Percentiles rank a stretch among this genome's conserved stretches.
These are phyloP conservation scores for Coix lacrymajobi DNA, from an alignment of 176 grass and related monocot genomes.

Conservation along the genomic window DNA sequence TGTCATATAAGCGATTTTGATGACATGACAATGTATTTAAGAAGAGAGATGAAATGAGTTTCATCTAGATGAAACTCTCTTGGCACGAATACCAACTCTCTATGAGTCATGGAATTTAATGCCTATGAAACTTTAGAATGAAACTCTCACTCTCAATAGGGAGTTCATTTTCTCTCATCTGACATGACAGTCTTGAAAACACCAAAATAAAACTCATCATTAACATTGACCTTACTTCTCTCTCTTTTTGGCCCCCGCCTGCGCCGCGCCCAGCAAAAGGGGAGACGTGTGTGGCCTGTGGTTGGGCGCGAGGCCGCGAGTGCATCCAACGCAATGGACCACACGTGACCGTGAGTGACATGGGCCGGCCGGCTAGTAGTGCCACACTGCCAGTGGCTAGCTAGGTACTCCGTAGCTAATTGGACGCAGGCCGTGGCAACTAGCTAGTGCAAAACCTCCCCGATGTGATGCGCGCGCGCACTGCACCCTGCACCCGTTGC, in stretches of 20 bases:
- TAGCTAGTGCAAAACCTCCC: not conserved
- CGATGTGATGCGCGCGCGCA: not conserved
- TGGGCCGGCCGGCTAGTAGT: not conserved
- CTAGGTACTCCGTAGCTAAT: not conserved
- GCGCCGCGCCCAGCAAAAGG: not conserved
- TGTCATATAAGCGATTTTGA: no score
- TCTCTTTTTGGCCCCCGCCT: not conserved
- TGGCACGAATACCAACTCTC: no score
- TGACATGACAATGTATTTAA: no score
- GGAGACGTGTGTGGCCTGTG: not conserved
- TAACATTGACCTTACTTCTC: no score
- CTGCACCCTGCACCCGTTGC: not conserved
- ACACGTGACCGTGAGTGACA: slow-evolving; percentile 13
- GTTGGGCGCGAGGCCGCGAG: not conserved
- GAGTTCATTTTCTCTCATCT: no score
- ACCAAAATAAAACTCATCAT: no score
- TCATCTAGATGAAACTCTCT: no score
- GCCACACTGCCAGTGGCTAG: not conserved
- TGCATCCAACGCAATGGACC: slow-evolving; percentile 22
- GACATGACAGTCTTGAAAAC: no score
- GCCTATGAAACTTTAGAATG: no score
- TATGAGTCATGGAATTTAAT: no score
- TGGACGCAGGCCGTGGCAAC: not conserved
- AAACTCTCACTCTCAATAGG: no score
- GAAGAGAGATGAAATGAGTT: no score